These are phyloP conservation scores for Sporothrix mexicana DNA, from an alignment of 2,329 filamentous ascomycete genomes.

Conservation along the genomic window DNA sequence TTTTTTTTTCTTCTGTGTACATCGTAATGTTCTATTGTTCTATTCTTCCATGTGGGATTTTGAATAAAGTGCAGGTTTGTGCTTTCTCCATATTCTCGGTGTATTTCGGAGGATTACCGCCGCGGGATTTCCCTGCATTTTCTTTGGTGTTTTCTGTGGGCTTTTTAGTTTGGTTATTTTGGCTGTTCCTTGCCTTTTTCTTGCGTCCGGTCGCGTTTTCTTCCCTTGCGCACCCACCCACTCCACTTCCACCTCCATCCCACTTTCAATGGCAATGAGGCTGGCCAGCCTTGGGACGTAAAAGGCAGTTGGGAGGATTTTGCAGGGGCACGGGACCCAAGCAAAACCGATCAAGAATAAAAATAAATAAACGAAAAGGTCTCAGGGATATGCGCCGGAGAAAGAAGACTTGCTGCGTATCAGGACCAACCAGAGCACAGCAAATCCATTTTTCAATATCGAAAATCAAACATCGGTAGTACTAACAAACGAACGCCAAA, in stretches of 20 bases:
- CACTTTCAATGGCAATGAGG: conserved; percentile 27
- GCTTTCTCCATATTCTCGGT: neutral
- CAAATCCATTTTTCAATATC: neutral
- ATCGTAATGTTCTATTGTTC: too few relatives aligned
- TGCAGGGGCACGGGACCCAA: conserved; percentile 5
- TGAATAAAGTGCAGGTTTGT: neutral
- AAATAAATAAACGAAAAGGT: neutral
- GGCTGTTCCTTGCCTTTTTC: neutral
- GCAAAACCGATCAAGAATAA: neutral
- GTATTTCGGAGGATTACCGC: conserved; percentile 2
- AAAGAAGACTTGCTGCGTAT: conserved; percentile 10
- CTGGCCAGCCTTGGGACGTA: conserved; percentile 30
- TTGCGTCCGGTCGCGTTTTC: neutral
- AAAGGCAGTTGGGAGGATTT: neutral
- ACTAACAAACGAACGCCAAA: neutral
- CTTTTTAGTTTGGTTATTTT: neutral
- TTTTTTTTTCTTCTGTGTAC: too few relatives aligned
- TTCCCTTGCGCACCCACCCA: neutral
- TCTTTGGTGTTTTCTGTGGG: neutral
- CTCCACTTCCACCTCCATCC: conserved; percentile 1
- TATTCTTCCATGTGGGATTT: neutral
- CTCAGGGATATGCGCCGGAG: neutral
- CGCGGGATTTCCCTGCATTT: conserved; percentile 6
- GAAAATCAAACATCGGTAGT: conserved; percentile 14
- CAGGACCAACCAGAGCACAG: conserved; percentile 1